A percentile compares a stretch with the other conserved stretches of the same genome.
phyloP scores from a whole-genome alignment of 768 basidiomycete species.

The Pleurotus giganteus region DNA sequence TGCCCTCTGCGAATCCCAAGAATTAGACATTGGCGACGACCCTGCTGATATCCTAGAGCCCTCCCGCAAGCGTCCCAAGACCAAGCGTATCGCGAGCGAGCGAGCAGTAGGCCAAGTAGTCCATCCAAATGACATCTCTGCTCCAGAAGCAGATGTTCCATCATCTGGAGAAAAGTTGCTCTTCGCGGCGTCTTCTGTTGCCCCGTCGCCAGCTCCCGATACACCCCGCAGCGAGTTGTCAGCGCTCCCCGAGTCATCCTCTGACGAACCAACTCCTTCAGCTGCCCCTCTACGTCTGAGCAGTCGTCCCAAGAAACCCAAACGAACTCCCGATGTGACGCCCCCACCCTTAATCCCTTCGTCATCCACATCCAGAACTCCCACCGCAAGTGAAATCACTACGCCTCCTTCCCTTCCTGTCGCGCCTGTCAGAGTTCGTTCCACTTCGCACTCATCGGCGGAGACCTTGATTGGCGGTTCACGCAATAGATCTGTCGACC shows the following conservation, averaged over 20 bases:
- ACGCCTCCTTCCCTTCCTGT: neutral
- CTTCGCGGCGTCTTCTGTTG: neutral
- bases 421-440: conserved; percentile 28
- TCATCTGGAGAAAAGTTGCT: neutral
- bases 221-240: neutral
- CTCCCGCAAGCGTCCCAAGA: conserved; percentile 25
- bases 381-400: neutral
- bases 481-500: neutral
- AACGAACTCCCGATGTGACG: neutral
- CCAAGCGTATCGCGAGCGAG: conserved; percentile 12
- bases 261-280: neutral
- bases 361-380: neutral
- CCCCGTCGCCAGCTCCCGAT: neutral
- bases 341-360: neutral
- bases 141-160: neutral
- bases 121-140: neutral
- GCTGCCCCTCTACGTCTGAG: neutral
- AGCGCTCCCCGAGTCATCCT: neutral
- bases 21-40: conserved; percentile 22
- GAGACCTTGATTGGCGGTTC: conserved; percentile 28
- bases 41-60: conserved; percentile 26
- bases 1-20: conserved; percentile 24
- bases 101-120: neutral
- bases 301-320: neutral
- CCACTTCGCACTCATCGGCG: conserved; percentile 36